These are phyloP conservation scores for Chrysoporthe puriensis DNA, from an alignment of 2,329 filamentous ascomycete species.

Conservation along the genomic window DNA sequence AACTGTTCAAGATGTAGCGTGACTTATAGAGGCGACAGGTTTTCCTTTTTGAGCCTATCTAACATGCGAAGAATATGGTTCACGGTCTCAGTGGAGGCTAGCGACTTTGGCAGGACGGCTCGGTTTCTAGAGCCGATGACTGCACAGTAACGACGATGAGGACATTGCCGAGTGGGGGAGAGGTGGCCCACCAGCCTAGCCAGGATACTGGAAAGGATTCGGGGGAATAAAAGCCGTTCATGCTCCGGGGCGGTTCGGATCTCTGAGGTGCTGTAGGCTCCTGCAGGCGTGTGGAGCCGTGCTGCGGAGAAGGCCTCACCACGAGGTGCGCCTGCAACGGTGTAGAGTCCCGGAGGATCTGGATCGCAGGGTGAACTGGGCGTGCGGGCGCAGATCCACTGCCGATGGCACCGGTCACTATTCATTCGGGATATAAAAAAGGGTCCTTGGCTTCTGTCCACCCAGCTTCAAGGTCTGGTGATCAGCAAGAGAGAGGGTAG, in stretches of 20 bases:
- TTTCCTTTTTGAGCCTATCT: too few relatives aligned
- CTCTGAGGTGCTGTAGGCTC: neutral
- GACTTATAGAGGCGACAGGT: too few relatives aligned
- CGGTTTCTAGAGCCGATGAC: too few relatives aligned
- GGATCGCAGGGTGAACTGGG: neutral
- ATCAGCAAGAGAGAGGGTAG: neutral
- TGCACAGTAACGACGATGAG: too few relatives aligned
- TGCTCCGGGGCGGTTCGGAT: neutral
- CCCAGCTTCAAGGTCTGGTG: neutral
- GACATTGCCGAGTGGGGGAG: too few relatives aligned
- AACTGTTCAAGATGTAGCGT: too few relatives aligned
- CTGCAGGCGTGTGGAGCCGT: neutral
- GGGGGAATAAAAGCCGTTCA: neutral
- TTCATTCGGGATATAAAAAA: neutral
- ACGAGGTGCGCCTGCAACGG: neutral
- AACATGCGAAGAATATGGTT: too few relatives aligned
- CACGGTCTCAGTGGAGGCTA: too few relatives aligned
- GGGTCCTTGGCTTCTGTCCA: neutral
- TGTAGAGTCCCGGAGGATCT: neutral
- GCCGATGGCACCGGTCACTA: neutral
- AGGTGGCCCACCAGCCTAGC: too few relatives aligned
- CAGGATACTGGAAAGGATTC: neutral
- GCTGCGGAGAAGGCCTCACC: conserved; percentile 1
- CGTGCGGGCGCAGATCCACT: neutral
- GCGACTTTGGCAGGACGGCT: too few relatives aligned